Evolutionary conservation across 768 basidiomycete species (phyloP), one percentile per base, ranked within the genome.

Genomic region (Chalciporus sphaerocephalus): DNA sequence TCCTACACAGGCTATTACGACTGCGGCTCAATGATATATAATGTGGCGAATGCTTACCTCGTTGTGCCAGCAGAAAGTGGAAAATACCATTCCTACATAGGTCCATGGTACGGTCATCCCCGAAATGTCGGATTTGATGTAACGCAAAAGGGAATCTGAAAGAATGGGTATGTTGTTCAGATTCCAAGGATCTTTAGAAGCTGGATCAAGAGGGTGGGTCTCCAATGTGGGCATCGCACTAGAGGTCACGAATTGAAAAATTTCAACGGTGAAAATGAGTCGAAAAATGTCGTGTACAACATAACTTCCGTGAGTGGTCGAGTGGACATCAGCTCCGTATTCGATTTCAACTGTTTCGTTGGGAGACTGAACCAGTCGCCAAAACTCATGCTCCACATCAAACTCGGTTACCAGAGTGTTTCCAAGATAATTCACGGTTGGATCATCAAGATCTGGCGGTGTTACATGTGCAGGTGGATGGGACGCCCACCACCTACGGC

Each of bases 101-200:
- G 91, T 96, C 94, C 93, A 97, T 10, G 94, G 94, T 9, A 97
- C 92, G 2, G 95, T 98, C 95, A 99, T 99, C 12, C 96, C 96
- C 42, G 94, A 97, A 44, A 99, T 96, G 65, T 98, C 94, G 4
- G 92, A 94, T 69, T 97, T 96, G 71, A 99, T 96, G 66, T 85
- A 99, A 11, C 96, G 88, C 25, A 99, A 77, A 10, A 99, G 79
- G 22, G 95, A 98, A 48, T 95, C 91, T 1, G 85, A 76, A 10
- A 95, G 70, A 51, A 98, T 96, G 5, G 96, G 92, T 33, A 96
- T 88, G 59, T 97, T 98, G 69, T 97, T 97, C 56, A 99, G 69
- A 64, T 99, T 99, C 96, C 96, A 99, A 0, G 88, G 82, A 64
- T 98, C 92, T 56, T 81, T 84, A 12, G 95, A 80, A 61, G 92